Evolutionary conservation across 768 basidiomycete genomes (phyloP).

Genomic region (Phlegmacium glaucopus): DNA sequence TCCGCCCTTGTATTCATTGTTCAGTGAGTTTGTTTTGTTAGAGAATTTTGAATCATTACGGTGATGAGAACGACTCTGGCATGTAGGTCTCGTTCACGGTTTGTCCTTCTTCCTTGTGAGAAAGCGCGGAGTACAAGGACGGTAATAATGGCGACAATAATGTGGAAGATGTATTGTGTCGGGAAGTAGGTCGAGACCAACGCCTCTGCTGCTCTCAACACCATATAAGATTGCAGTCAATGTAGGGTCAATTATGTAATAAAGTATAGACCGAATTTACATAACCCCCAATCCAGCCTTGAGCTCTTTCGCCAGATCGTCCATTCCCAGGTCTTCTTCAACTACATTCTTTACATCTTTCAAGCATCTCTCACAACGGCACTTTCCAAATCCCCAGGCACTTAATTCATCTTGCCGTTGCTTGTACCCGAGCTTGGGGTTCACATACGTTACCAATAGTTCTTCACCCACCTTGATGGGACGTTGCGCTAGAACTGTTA

Average conservation of each 20-base stretch:
- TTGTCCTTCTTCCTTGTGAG: conserved; percentile 68
- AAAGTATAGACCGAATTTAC: conserved; percentile 15
- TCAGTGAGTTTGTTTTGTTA: conserved; percentile 5
- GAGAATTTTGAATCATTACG: conserved; percentile 35
- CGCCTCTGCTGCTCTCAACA: conserved; percentile 25
- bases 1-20: conserved; percentile 64
- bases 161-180: conserved; percentile 55
- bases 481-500: conserved; percentile 67
- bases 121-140: conserved; percentile 53
- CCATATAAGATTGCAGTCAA: too few relatives aligned
- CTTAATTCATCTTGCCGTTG: conserved; percentile 50
- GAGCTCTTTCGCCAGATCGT: conserved; percentile 55
- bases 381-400: conserved; percentile 76
- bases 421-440: conserved; percentile 50
- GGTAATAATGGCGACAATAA: conserved; percentile 37
- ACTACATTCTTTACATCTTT: conserved; percentile 48
- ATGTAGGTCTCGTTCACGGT: conserved; percentile 73
- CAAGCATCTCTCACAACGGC: conserved; percentile 65
- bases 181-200: conserved; percentile 43
- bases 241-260: too few relatives aligned
- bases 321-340: conserved; percentile 29
- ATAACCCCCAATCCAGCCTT: conserved; percentile 62
- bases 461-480: conserved; percentile 71
- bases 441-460: conserved; percentile 74
- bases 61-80: conserved; percentile 69